Conservation (phyloP, 208 protist species). For the Crithidia expoeki region DNA sequence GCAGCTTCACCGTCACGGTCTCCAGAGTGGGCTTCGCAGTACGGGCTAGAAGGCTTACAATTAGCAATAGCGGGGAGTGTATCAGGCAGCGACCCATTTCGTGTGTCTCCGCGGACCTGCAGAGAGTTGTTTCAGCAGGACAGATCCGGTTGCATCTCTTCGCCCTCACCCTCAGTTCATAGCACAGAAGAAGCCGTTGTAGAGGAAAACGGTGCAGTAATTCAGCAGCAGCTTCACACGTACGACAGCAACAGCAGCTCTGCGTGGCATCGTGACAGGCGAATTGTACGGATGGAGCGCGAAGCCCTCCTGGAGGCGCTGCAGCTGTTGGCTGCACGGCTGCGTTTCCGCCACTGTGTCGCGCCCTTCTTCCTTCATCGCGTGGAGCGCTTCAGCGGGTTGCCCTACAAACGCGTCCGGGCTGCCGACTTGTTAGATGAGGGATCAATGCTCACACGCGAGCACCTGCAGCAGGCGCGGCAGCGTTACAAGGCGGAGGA, state of each 20-base stretch:
- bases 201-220: too few relatives aligned
- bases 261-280: not conserved
- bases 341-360: constrained; percentile 61
- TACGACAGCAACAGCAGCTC: not conserved
- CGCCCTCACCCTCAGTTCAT: not conserved
- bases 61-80: too few relatives aligned
- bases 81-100: not conserved
- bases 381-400: constrained; percentile 60
- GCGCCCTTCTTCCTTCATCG: constrained; percentile 71
- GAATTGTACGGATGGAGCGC: constrained; percentile 14
- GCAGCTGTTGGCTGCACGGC: constrained; percentile 42
- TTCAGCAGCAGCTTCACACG: too few relatives aligned
- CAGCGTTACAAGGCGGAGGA: constrained; percentile 51
- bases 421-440: constrained; percentile 43
- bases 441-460: constrained; percentile 38
- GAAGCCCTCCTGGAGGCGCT: constrained; percentile 59
- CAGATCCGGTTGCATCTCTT: not conserved
- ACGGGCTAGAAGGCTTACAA: not conserved
- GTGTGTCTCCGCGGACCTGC: constrained; percentile 2
- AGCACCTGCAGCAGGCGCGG: constrained; percentile 45
- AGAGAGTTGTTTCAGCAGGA: constrained; percentile 1
- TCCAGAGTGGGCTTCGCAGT: constrained; percentile 2
- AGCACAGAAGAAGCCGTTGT: not conserved
- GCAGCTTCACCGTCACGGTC: constrained; percentile 3
- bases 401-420: constrained; percentile 62